Base-by-base conservation (phyloP, 371 early-diverging fungal species). In the Chytridiales sp. region DNA sequence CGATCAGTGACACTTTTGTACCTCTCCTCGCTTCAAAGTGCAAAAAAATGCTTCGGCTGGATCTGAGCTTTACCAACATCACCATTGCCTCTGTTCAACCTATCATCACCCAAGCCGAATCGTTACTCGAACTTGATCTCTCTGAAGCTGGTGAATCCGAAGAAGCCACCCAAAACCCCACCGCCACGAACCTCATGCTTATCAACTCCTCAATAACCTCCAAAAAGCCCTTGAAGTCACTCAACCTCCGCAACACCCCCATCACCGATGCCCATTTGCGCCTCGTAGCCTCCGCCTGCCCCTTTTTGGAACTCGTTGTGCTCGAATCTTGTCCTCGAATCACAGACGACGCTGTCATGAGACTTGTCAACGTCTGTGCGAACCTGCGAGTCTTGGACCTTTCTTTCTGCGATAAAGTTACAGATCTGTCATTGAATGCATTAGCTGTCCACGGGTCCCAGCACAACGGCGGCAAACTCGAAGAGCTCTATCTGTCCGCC, bases 191-290 rank as follows among this genome's bases (percentile, higher is more conserved):
- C 26, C 21, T 35, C 31, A 43, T 13, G 9, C 17, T 6, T 8
- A 44, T 22, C 19, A 13, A 1, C 36, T n/a, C 53, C 46, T 29
- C 44, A 66, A 66, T 40, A 47, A 42, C 32, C 56, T 62, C 44
- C 21, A 39, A 15, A 69, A 73, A 6, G n/a, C 69, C 79, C 13
- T 57, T 78, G 5, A 62, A 63, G 35, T 67, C 61, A 32, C 67
- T 78, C 24, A 78, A 75, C 61, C 67, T 78, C 34, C 70, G 79
- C 43, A 68, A 74, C 59, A 66, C 73, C 11, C 72, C 73, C 44
- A 66, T 76, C 52, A 63, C 54, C 26, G 76, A 78, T 49, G 64
- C 67, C 30, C 61, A 76, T 15, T 58, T 78, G n/a, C 52, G 68
- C 2, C 74, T 64, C 51, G 66, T 67, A 22, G 65, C 62, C 50